Base-by-base conservation (phyloP, 2,329 filamentous ascomycete genomes). In the Cytospora chrysosperma region DNA sequence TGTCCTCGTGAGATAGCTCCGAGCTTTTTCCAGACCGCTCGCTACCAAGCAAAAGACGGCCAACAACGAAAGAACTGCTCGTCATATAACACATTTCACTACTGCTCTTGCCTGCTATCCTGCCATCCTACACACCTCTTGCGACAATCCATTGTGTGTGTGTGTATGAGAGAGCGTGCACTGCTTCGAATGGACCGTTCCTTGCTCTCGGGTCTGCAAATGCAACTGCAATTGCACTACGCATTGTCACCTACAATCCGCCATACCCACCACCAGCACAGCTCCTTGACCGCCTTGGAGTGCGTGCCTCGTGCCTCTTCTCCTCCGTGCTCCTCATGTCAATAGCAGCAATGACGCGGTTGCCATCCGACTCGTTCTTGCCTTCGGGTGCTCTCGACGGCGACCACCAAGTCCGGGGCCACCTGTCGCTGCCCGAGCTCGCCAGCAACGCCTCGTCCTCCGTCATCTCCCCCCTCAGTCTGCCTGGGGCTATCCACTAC, bases 321-420 rank as follows among this genome's bases (percentile, higher is more conserved):
- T 53, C 57, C 43, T 32, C 50, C 50, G 17, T 53, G 30, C 28
- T 9, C 50, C 50, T 47, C 43, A 49, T 28, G 37, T n/a, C 37
- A 40, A 17, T 65, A 56, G 65, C 66, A 56, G 65, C 71, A 67
- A 80, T 81, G 78, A 73, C 75, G 66, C 79, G 75, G 66, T 64
- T 78, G 37, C 74, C 75, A 37, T 72, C 76, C 64, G 77, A 81
- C 67, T 76, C 78, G 30, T 79, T 80, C 70, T 71, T 78, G 69
- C 76, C 78, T 13, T 74, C 74, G 54, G 75, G 75, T 66, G 73
- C 72, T 58, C 69, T 72, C 65, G 76, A 78, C 55, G 71, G 70
- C 68, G 73, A 61, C 59, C 59, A 50, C 21, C 51, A 74, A 49
- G 69, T 67, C 28, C n/a, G n/a, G n/a, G n/a, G n/a, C n/a, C 68